Conservation (phyloP, 495 filamentous ascomycete genomes). For the Aspergillus avenaceus region DNA sequence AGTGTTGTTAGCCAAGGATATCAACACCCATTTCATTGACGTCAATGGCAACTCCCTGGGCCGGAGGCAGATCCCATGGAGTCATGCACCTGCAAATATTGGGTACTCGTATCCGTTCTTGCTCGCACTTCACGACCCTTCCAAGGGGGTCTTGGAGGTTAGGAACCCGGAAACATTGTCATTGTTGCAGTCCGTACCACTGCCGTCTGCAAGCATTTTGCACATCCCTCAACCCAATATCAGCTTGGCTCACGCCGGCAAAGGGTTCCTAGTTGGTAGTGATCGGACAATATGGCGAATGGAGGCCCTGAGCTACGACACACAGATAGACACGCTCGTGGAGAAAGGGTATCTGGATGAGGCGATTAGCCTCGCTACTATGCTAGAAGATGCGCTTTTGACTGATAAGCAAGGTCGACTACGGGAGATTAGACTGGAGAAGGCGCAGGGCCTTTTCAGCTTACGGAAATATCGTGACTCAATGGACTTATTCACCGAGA, state of each 20-base stretch:
- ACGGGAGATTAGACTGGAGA: constrained; percentile 81
- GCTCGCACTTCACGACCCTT: constrained; percentile 74
- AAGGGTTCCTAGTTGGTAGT: constrained; percentile 86
- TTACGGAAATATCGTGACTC: constrained; percentile 81
- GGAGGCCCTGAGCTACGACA: constrained; percentile 88
- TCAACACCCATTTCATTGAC: constrained; percentile 90
- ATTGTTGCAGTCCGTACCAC: constrained; percentile 75
- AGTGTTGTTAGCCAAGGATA: constrained; percentile 87
- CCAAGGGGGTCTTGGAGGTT: constrained; percentile 84
- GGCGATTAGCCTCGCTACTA: constrained; percentile 79
- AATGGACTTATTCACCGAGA: constrained; percentile 84
- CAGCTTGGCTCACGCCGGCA: constrained; percentile 88
- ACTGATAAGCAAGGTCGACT: constrained; percentile 76
- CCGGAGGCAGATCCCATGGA: constrained; percentile 87
- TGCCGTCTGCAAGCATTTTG: constrained; percentile 74
- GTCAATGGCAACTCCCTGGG: constrained; percentile 75
- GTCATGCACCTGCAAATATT: constrained; percentile 78
- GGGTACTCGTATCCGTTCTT: constrained; percentile 97
- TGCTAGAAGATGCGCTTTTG: constrained; percentile 90
- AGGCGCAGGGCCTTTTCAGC: constrained; percentile 81
- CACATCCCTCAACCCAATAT: constrained; percentile 94
- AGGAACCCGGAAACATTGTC: constrained; percentile 89
- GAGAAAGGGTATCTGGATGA: constrained; percentile 78
- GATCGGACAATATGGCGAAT: constrained; percentile 93
- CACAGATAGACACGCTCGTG: constrained; percentile 82